Evolutionary conservation across 208 protist species (phyloP), one percentile per base, ranked within the genome.

Genomic region (Leishmania mexicana): DNA sequence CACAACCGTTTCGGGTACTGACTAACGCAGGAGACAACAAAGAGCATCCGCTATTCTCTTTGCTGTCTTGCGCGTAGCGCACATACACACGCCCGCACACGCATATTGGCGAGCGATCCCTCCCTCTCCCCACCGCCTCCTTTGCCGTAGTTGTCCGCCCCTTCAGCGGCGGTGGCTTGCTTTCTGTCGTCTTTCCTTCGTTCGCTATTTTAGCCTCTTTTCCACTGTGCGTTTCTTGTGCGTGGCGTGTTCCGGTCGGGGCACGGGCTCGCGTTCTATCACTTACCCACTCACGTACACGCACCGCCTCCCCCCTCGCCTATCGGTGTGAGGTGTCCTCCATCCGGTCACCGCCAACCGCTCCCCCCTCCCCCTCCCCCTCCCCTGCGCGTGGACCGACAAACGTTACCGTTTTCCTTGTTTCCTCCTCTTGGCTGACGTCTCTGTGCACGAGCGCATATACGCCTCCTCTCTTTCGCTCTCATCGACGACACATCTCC

Each of bases 261-360:
- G 24, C 28, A 31, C 45, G 7, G 24, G 68, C 38, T 13, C 10
- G n/a, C 31, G 15, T 40, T 15, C 15, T 24, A 40, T 21, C 51
- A 45, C 49, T 54, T 31, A 28, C 51, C 42, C 53, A 67, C 73
- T 62, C 73, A 76, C 73, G 31, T 15, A 65, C 57, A 67, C 53
- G 24, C 74, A 60, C 15, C 42, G 42, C 42, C 42, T 11, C 3
- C 42, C 28, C 3, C 42, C 54, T 42, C 49, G 17, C 28, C 51
- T 77, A 24, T 78, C 35, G 38, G 49, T 78, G 15, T 17, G 24
- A 2, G 21, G 40, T 58, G 31, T 24, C 21, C 11, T 45, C n/a
- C 35, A 21, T 51, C 28, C 7, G 42, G 42, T 45, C 40, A 53
- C 60, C 60, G 3, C 7, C 64, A 38, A 28, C 38, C 28, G 7